phyloP scores from a whole-genome alignment of 208 protist species.

The Crithidia sp. region DNA sequence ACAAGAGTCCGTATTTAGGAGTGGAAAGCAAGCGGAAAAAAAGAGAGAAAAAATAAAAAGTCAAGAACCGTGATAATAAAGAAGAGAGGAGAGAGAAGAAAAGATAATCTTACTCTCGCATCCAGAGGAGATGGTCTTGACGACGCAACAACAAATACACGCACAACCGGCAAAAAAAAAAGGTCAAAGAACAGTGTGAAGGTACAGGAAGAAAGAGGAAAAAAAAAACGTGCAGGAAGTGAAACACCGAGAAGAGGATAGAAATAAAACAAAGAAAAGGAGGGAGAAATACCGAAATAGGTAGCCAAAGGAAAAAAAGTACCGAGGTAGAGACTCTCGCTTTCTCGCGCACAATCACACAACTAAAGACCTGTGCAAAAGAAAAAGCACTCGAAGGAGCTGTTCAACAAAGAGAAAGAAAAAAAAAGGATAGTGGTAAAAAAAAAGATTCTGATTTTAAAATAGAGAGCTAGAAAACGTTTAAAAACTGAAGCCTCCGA shows the following conservation, averaged over 20 bases:
- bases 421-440: too few relatives aligned
- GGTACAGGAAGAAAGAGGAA: background rate
- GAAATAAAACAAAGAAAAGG: background rate
- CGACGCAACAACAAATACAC: too few relatives aligned
- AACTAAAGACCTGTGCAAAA: background rate
- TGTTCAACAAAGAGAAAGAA: too few relatives aligned
- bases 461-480: too few relatives aligned
- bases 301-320: slow-evolving; percentile 32
- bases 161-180: background rate
- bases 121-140: background rate
- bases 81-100: background rate
- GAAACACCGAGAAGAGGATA: background rate
- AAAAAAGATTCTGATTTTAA: too few relatives aligned
- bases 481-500: too few relatives aligned
- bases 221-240: background rate
- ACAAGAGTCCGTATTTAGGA: too few relatives aligned
- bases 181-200: too few relatives aligned
- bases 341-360: too few relatives aligned
- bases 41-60: background rate
- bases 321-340: background rate
- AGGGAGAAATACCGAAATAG: background rate
- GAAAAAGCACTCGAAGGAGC: background rate
- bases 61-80: background rate
- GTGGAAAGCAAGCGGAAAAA: too few relatives aligned
- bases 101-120: background rate